These are phyloP conservation scores for Penicillium sclerotiorum DNA, from an alignment of 2,329 filamentous ascomycete species.

Conservation along the genomic window DNA sequence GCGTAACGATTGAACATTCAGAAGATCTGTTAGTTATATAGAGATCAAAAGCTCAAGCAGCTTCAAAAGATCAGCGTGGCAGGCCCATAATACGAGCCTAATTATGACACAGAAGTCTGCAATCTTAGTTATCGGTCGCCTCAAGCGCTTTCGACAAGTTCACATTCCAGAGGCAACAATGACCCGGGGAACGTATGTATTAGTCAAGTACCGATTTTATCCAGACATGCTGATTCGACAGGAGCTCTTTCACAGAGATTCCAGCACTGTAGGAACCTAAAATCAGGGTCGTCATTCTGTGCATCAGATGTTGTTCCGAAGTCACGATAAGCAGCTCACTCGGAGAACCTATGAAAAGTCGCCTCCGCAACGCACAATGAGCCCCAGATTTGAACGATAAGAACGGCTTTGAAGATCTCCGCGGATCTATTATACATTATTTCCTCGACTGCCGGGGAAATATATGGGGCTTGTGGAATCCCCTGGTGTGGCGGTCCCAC, in stretches of 20 bases:
- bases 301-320: neutral
- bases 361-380: neutral
- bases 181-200: neutral
- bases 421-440: constrained; percentile 11
- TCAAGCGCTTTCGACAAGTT: no score
- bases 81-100: neutral
- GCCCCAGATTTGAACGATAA: constrained; percentile 8
- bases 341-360: constrained; percentile 8
- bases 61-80: neutral
- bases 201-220: neutral
- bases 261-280: no score
- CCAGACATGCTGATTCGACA: neutral
- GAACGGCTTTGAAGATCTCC: constrained; percentile 15
- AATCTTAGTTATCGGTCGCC: neutral
- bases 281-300: no score
- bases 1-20: neutral
- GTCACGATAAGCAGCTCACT: constrained; percentile 15
- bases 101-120: neutral
- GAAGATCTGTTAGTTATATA: neutral
- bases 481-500: neutral
- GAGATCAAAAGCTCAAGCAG: neutral
- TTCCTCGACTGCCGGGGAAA: neutral
- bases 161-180: neutral
- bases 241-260: neutral
- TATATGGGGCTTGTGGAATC: constrained; percentile 5